Evolutionary conservation across 1,284 basidiomycete genomes (phyloP), one percentile per base, ranked within the genome.

Genomic region (Stygiomarasmius scandens): DNA sequence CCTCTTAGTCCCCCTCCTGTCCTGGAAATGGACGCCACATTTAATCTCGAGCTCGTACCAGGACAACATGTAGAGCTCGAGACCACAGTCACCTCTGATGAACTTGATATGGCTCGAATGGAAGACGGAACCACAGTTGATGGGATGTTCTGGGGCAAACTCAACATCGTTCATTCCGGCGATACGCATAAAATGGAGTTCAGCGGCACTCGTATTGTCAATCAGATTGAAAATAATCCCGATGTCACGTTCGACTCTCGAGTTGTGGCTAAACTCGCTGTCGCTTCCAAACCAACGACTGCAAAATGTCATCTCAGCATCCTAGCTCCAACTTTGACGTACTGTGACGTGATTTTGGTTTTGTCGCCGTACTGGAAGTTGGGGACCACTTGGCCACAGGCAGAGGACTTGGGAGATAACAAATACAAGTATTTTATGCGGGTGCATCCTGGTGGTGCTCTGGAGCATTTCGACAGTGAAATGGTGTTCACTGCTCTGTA

Each of bases 81-180:
- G 64, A 89, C 88, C 1, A 86, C 81, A 14, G 80, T 92, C 46
- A 80, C 81, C 49, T 92, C 90, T 3, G 85, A 87, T 55, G 90
- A 92, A 63, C 78, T 92, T 32, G 90, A 93, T 68, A 92, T 93
- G 90, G 86, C 90, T 1, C 83, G 89, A 53, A 91, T 90, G 87
- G 90, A 93, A 61, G 90, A 93, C 63, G 90, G 90, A 2, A 92
- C 89, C 10, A 77, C 84, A 23, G 90, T 93, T 22, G 90, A 90
- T 54, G 90, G 90, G 45, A 75, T 81, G 68, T 93, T 92, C 74
- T 92, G 88, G 89, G 90, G 90, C 2, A 92, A 92, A 67, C 82
- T 93, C 52, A 84, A 85, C 63, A 89, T 93, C 54, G 82, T 91
- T 12, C 91, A 93, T 66, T 76, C 83, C 2, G 89, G 84, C 41